phyloP scores from a whole-genome alignment of 106 monocot species.

The Allium sativum region DNA sequence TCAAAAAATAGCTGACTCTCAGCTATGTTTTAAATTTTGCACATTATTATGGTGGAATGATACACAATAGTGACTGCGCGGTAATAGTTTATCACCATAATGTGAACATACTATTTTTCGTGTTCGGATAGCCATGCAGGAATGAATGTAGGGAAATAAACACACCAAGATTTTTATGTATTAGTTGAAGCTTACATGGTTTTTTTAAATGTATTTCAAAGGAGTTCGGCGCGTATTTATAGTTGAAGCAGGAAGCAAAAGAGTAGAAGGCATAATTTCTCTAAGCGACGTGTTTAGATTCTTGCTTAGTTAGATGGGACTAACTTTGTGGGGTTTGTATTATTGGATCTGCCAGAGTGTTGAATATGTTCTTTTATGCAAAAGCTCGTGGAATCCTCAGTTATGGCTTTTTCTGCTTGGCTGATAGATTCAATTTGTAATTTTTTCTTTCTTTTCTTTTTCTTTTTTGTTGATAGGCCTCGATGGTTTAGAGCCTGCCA shows the following conservation, averaged over 20 bases:
- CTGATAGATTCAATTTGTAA: slow-evolving; percentile 18
- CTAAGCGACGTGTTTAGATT: slow-evolving; percentile 61
- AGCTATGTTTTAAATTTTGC: too few relatives aligned
- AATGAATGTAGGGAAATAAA: too few relatives aligned
- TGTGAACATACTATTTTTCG: too few relatives aligned
- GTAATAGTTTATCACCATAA: too few relatives aligned
- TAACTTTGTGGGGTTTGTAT: neutral
- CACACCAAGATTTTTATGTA: too few relatives aligned
- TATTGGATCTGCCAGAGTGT: neutral
- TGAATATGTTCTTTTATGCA: neutral
- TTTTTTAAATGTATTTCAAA: neutral
- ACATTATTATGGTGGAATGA: too few relatives aligned
- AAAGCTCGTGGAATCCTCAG: neutral
- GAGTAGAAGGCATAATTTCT: slow-evolving; percentile 58
- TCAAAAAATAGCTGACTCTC: too few relatives aligned
- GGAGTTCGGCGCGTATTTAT: slow-evolving; percentile 53
- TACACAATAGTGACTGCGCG: too few relatives aligned
- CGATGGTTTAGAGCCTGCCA: slow-evolving; percentile 21
- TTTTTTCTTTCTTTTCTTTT: slow-evolving; percentile 11
- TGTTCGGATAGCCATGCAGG: too few relatives aligned
- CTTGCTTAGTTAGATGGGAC: slow-evolving; percentile 28
- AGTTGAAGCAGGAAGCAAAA: slow-evolving; percentile 67
- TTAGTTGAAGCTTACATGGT: too few relatives aligned
- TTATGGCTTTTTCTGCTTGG: slow-evolving; percentile 1
- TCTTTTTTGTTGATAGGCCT: slow-evolving; percentile 23